phyloP scores from a whole-genome alignment of 805 yeast genomes.

The Pichia occidentalis region DNA sequence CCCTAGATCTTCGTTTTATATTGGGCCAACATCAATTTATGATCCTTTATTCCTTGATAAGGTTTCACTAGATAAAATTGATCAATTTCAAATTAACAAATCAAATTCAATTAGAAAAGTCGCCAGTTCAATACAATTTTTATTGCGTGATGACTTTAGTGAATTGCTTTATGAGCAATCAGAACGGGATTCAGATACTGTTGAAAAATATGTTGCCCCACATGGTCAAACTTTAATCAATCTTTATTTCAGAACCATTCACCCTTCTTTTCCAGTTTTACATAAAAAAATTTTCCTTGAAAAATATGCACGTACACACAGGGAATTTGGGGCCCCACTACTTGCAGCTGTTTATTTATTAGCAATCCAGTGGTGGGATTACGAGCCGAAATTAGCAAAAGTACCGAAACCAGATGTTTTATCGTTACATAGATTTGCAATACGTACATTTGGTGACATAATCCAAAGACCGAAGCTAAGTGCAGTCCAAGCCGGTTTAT shows the following conservation, averaged over 20 bases:
- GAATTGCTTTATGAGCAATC: slow-evolving; percentile 61
- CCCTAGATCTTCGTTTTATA: slow-evolving; percentile 82
- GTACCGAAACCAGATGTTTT: slow-evolving; percentile 74
- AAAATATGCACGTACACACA: slow-evolving; percentile 82
- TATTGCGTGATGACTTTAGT: slow-evolving; percentile 73
- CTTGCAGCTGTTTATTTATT: slow-evolving; percentile 85
- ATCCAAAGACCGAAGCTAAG: slow-evolving; percentile 83
- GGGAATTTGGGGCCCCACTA: slow-evolving; percentile 87
- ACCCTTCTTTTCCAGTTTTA: slow-evolving; percentile 85
- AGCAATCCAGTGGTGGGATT: slow-evolving; percentile 94
- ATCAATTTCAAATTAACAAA: slow-evolving; percentile 69
- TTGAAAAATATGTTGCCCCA: slow-evolving; percentile 84
- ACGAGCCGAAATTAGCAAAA: slow-evolving; percentile 68
- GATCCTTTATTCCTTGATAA: slow-evolving; percentile 65
- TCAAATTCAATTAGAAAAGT: slow-evolving; percentile 71
- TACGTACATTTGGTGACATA: slow-evolving; percentile 60
- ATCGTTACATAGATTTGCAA: slow-evolving; percentile 61
- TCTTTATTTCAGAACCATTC: slow-evolving; percentile 76
- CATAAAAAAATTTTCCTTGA: slow-evolving; percentile 90
- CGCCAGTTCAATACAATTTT: slow-evolving; percentile 66
- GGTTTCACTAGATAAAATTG: slow-evolving; percentile 61
- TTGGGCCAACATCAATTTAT: slow-evolving; percentile 83
- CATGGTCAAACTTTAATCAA: slow-evolving; percentile 79
- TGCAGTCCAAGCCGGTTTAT: slow-evolving; percentile 83
- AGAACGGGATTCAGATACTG: slow-evolving; percentile 73